Evolutionary conservation across 257 asterid species (phyloP).

Genomic region (Vinca minor): DNA sequence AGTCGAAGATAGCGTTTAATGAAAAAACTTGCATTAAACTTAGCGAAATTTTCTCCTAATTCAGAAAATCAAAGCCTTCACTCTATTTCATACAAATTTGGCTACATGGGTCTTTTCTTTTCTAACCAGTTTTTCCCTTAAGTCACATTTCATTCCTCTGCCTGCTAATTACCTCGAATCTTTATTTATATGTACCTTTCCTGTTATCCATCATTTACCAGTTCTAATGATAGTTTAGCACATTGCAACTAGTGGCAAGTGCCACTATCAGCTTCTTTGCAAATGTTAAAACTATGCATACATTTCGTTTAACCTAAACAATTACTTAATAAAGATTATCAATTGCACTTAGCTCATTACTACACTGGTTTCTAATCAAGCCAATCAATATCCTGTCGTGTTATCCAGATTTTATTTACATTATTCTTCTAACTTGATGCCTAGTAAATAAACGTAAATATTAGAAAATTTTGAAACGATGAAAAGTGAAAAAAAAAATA

Average conservation of each 20-base stretch:
- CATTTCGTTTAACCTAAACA: not conserved
- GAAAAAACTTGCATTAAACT: not conserved
- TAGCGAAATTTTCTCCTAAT: not conserved
- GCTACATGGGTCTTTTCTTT: not conserved
- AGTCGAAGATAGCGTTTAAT: not conserved
- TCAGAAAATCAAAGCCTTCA: not conserved
- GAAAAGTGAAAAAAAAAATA: not conserved
- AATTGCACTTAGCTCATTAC: not conserved
- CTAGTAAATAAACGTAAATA: not conserved
- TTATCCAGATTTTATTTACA: too few relatives aligned
- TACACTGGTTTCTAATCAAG: not conserved
- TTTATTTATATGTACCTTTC: not conserved
- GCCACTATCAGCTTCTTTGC: not conserved
- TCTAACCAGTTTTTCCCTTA: not conserved
- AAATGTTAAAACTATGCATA: not conserved
- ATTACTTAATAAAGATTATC: not conserved
- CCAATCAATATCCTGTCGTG: too few relatives aligned
- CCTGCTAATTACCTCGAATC: not conserved
- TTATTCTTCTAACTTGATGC: not conserved
- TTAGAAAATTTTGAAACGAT: not conserved
- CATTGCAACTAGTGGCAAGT: not conserved
- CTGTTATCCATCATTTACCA: not conserved
- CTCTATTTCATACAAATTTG: not conserved
- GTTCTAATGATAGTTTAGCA: not conserved
- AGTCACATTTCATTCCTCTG: not conserved